Evolutionary conservation across 1,284 basidiomycete genomes (phyloP).

Genomic region (Taiwanofungus camphoratus): DNA sequence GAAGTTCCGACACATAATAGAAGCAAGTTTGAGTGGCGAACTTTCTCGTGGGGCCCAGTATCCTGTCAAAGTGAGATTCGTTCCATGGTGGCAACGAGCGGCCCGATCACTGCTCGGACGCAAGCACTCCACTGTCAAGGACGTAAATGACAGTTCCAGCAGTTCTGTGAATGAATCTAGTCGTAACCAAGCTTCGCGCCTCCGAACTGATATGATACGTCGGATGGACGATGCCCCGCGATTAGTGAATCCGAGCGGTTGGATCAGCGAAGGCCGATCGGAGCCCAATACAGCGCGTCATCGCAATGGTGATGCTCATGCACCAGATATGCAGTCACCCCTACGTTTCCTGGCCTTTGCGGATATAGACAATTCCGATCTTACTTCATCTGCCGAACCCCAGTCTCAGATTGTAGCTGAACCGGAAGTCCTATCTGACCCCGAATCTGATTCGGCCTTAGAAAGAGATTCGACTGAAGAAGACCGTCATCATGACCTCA

Average conservation of each 20-base stretch:
- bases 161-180: slow-evolving; percentile 12
- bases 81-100: slow-evolving; percentile 23
- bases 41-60: slow-evolving; percentile 15
- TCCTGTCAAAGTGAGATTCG: slow-evolving; percentile 19
- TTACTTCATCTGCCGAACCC: slow-evolving; percentile 1
- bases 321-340: neutral
- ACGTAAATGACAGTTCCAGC: slow-evolving; percentile 12
- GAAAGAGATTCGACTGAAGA: too few species aligned
- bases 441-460: too few species aligned
- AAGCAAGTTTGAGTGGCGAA: slow-evolving; percentile 37
- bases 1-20: slow-evolving; percentile 67
- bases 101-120: slow-evolving; percentile 8
- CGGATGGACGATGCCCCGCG: slow-evolving; percentile 76
- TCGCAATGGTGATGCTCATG: neutral
- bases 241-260: slow-evolving; percentile 80
- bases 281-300: neutral
- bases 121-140: slow-evolving; percentile 8
- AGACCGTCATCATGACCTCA: too few species aligned
- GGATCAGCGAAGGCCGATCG: slow-evolving; percentile 43
- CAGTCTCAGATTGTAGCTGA: slow-evolving; percentile 1
- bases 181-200: slow-evolving; percentile 11
- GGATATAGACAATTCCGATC: too few species aligned
- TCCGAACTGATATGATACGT: slow-evolving; percentile 84
- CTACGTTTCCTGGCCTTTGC: neutral
- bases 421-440: too few species aligned